These are phyloP conservation scores for Symbiodinium pilosum DNA, from an alignment of 73 alveolate genomes.

Conservation along the genomic window DNA sequence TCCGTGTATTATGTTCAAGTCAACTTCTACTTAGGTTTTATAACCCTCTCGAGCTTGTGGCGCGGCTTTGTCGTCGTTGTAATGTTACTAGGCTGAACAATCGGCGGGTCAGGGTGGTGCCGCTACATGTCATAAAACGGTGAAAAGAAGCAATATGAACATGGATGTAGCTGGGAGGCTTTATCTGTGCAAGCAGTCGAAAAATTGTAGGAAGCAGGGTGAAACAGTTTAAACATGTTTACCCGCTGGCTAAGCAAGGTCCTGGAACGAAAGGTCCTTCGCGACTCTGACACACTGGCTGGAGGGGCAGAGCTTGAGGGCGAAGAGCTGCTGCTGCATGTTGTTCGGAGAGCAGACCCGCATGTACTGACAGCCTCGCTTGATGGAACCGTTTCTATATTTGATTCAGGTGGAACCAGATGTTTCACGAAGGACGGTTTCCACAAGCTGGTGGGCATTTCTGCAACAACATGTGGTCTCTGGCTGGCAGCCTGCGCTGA, in stretches of 20 bases:
- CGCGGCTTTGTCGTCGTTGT: too few species aligned
- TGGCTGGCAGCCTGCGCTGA: slow-evolving; percentile 22
- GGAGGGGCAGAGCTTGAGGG: background rate
- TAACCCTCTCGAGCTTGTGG: too few species aligned
- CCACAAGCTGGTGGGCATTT: background rate
- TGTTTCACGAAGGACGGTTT: background rate
- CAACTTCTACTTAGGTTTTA: too few species aligned
- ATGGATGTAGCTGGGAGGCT: too few species aligned
- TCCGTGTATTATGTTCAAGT: too few species aligned
- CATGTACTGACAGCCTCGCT: background rate
- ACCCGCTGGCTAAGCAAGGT: background rate
- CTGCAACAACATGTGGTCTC: background rate
- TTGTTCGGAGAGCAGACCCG: slow-evolving; percentile 39
- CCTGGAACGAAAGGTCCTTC: background rate
- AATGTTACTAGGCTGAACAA: too few species aligned
- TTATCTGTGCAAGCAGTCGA: too few species aligned
- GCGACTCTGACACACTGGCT: background rate
- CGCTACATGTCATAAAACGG: too few species aligned
- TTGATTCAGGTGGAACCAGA: background rate
- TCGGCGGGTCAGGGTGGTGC: too few species aligned
- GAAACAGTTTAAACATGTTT: too few species aligned
- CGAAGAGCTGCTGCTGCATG: background rate
- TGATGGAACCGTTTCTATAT: background rate
- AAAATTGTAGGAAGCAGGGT: too few species aligned
- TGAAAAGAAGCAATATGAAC: too few species aligned